Evolutionary conservation across 2,329 filamentous ascomycete species (phyloP), one percentile per base, ranked within the genome.

Genomic region (Xylaria sp.): DNA sequence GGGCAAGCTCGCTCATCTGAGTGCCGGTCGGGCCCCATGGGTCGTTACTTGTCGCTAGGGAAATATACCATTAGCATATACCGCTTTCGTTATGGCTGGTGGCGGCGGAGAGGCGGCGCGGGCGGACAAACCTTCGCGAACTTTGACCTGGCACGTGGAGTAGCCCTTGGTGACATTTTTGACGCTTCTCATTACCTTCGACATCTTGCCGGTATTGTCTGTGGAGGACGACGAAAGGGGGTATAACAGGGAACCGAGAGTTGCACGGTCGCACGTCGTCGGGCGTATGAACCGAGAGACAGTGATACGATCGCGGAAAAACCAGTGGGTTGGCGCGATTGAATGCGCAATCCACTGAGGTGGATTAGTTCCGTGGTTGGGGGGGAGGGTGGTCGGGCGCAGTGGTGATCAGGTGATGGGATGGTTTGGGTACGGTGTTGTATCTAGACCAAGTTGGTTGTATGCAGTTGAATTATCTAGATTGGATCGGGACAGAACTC

Each of bases 121-220:
- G 24, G 58, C 24, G 55, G 67, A 75, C 77, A 42, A 84, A 97
- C 94, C 94, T 93, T 97, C 95, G 85, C 94, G 91, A 81, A 99
- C 96, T 85, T 98, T 98, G 81, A 98, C 93, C 86, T 99, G 95
- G 77, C 97, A 93, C 73, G 88, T 90, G 42, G 95, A 98, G 81
- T 99, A 99, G 76, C 96, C 96, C 85, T 98, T 99, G 81, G 96
- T 98, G 82, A 99, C 95, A 86, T 98, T 99, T 85, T 98, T 98
- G 78, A 98, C 94, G 80, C 93, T 97, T 82, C 96, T 89, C 80
- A 98, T 93, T 80, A 98, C 94, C 84, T 97, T 97, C 68, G 95
- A 98, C 96, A 99, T 99, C 71, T 78, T 86, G 79, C 71, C 78
- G 77, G 74, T 73, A 64, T 73, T 76, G 57, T 68, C 42, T 64